Percentiles rank a stretch among this genome's conserved stretches.
Evolutionary conservation across 2,329 filamentous ascomycete species (phyloP).

Genomic region (Zymoseptoria brevis): DNA sequence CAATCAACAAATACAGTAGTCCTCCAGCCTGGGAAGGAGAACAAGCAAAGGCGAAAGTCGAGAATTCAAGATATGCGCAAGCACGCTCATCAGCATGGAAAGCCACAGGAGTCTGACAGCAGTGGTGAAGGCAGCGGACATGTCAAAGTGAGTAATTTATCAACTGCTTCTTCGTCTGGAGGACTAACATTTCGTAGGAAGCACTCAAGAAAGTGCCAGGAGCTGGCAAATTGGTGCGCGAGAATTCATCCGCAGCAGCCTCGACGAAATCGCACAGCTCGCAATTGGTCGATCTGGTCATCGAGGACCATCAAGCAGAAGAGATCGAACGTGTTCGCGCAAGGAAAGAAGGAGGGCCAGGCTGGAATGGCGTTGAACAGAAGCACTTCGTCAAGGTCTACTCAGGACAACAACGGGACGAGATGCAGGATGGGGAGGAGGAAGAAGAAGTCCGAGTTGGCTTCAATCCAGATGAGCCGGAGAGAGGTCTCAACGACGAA

Average conservation of each 20-base stretch:
- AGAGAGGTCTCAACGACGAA: conserved; percentile 36
- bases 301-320: conserved; percentile 57
- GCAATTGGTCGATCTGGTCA: conserved; percentile 59
- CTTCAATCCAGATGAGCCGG: conserved; percentile 44
- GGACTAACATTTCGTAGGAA: conserved; percentile 12
- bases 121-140: conserved; percentile 5
- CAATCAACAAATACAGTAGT: conserved; percentile 48
- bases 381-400: conserved; percentile 50
- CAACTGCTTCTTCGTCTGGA: neutral
- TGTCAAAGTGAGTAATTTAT: neutral
- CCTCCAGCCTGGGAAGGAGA: conserved; percentile 45
- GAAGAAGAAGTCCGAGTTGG: conserved; percentile 48
- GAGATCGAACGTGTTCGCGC: conserved; percentile 54
- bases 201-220: conserved; percentile 22
- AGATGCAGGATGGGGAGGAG: conserved; percentile 38
- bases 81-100: conserved; percentile 33
- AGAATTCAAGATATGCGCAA: conserved; percentile 39
- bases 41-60: conserved; percentile 41
- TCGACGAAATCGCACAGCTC: conserved; percentile 48
- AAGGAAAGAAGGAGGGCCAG: conserved; percentile 54
- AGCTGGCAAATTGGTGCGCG: conserved; percentile 35
- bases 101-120: conserved; percentile 24
- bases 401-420: conserved; percentile 25
- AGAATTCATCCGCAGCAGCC: conserved; percentile 38
- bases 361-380: conserved; percentile 50